Evolutionary conservation across 2,329 filamentous ascomycete genomes (phyloP), one percentile per base, ranked within the genome.

Genomic region (Trichoderma brevicompactum): DNA sequence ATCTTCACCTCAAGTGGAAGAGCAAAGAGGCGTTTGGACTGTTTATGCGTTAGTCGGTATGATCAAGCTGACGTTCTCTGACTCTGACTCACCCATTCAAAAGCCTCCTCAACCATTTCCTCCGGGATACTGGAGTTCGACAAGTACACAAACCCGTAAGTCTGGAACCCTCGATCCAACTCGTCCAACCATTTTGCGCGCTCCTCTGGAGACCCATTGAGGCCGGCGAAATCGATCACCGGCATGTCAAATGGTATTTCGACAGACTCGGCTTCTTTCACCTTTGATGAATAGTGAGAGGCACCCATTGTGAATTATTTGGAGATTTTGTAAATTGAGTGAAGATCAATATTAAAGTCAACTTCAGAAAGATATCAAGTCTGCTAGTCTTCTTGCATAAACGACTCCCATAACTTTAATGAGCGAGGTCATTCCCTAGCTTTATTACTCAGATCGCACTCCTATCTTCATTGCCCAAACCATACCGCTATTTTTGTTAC

Each of bases 251-350:
- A 48, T 17, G 44, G 44, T 10, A 48, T 48, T n/a, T 48, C 44
- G n/a, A 48, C 44, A 48, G 44, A 48, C 44, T 7, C 44, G n/a
- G 44, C 44, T 48, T 48, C 44, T 19, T 17, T 48, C 44, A 2
- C 44, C 44, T 48, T 17, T 10, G 44, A 3, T 23, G 44, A 17
- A 48, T 48, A 48, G 44, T 48, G 44, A 48, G 44, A 48, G 44
- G n/a, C n/a, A 48, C 44, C 44, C 44, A 48, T 48, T 48, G n/a
- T 48, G 44, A n/a, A n/a, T 48, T 48, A n/a, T 19, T 48, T 48
- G 23, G 23, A 53, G 23, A 36, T 17, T 17, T 28, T 28, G 23
- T 28, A 28, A 28, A 28, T 28, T 28, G 23, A 28, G 23, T 28
- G 23, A 28, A 28, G 23, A 28, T 28, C 23, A 28, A 28, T 28